Evolutionary conservation across 305 asterid species (phyloP).

Genomic region (Nicotiana rustica): DNA sequence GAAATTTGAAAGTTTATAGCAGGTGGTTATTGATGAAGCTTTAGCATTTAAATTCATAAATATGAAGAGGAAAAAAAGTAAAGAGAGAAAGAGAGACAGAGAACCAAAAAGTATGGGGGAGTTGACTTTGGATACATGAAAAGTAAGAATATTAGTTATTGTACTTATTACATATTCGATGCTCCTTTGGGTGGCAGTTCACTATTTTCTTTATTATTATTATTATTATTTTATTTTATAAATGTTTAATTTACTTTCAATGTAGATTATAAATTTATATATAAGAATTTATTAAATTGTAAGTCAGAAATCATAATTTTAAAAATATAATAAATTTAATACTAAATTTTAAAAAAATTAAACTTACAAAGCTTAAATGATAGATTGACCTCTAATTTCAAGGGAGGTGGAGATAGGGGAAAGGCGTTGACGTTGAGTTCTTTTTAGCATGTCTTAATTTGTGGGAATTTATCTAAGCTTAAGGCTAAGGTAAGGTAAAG

Average conservation of each 20-base stretch:
- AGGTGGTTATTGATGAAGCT: background rate
- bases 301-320: no score
- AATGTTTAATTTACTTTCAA: background rate
- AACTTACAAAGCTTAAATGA: no score
- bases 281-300: no score
- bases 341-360: no score
- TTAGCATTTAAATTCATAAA: conserved; percentile 13
- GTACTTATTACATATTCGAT: conserved; percentile 24
- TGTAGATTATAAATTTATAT: no score
- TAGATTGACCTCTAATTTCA: no score
- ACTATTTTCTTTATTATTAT: background rate
- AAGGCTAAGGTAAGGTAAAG: conserved; percentile 27
- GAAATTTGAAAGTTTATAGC: conserved; percentile 18
- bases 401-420: no score
- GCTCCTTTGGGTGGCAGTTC: conserved; percentile 27
- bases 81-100: background rate
- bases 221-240: background rate
- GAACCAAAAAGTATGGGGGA: background rate
- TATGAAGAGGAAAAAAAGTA: background rate
- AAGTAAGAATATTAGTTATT: conserved; percentile 17
- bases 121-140: conserved; percentile 23
- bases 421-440: conserved; percentile 18
- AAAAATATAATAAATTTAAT: no score
- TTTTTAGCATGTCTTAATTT: background rate
- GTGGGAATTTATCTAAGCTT: background rate